phyloP scores from a whole-genome alignment of 1,284 basidiomycete species.

The Coniferiporia weirii region DNA sequence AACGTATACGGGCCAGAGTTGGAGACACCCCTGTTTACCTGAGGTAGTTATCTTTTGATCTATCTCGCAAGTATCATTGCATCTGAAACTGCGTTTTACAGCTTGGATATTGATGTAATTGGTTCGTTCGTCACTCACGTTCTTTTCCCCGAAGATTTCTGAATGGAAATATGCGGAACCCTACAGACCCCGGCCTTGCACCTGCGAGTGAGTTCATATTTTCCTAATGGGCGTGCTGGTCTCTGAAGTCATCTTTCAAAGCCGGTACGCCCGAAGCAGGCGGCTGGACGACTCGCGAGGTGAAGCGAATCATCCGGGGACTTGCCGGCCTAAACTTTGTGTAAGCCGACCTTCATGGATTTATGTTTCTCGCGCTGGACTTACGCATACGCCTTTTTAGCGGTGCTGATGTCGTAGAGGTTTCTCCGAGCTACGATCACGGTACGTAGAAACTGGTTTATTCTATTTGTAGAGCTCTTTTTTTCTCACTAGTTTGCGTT shows the following conservation, averaged over 20 bases:
- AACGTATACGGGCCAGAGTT: conserved; percentile 56
- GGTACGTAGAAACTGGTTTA: conserved; percentile 26
- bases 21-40: conserved; percentile 71
- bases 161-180: background rate
- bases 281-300: conserved; percentile 77
- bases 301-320: conserved; percentile 74
- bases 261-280: conserved; percentile 83
- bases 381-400: conserved; percentile 28
- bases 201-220: conserved; percentile 53
- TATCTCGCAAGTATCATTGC: background rate
- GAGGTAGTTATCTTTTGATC: conserved; percentile 37
- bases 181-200: conserved; percentile 69
- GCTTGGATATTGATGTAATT: conserved; percentile 76
- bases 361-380: background rate
- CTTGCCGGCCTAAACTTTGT: conserved; percentile 73
- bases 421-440: conserved; percentile 77
- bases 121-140: conserved; percentile 32
- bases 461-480: background rate
- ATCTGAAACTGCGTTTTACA: conserved; percentile 22
- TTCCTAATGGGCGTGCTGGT: background rate
- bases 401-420: conserved; percentile 74
- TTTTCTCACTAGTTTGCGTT: background rate
- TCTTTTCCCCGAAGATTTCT: background rate
- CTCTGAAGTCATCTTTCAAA: conserved; percentile 23
- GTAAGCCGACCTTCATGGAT: conserved; percentile 35